Evolutionary conservation across 495 filamentous ascomycete genomes (phyloP).

Genomic region (Opeltia flavorubescens): DNA sequence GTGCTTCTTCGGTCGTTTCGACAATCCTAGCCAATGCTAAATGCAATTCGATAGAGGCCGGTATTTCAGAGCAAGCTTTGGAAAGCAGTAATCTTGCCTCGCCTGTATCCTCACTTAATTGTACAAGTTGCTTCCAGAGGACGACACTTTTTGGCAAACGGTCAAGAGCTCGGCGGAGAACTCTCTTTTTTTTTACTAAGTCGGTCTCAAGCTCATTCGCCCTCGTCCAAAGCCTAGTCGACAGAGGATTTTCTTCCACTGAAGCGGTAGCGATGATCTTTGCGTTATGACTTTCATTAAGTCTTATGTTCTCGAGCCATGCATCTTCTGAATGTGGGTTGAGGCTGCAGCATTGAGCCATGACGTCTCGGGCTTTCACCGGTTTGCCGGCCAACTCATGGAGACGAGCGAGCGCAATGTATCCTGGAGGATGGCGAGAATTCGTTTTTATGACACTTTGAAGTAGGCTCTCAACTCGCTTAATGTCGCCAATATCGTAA

Average conservation of each 20-base stretch:
- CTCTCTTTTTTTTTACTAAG: slow-evolving; percentile 68
- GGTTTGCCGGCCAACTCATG: slow-evolving; percentile 87
- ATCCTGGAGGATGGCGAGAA: slow-evolving; percentile 85
- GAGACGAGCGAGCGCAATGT: slow-evolving; percentile 86
- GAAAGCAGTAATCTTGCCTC: slow-evolving; percentile 78
- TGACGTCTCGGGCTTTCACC: slow-evolving; percentile 70
- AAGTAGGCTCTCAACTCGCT: slow-evolving; percentile 80
- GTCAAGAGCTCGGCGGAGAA: slow-evolving; percentile 76
- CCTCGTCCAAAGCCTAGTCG: slow-evolving; percentile 80
- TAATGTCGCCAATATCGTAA: slow-evolving; percentile 82
- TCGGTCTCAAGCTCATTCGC: slow-evolving; percentile 88
- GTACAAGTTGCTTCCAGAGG: slow-evolving; percentile 96
- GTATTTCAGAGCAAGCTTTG: slow-evolving; percentile 89
- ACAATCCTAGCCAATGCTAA: slow-evolving; percentile 70
- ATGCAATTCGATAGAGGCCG: slow-evolving; percentile 87
- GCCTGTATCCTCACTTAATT: slow-evolving; percentile 75
- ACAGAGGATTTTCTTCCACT: slow-evolving; percentile 79
- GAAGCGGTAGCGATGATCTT: slow-evolving; percentile 93
- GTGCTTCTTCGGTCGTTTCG: slow-evolving; percentile 78
- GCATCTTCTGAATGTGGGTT: slow-evolving; percentile 90
- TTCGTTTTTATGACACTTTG: slow-evolving; percentile 95
- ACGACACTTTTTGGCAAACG: slow-evolving; percentile 82
- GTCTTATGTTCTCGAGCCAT: slow-evolving; percentile 87
- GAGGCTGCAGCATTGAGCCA: slow-evolving; percentile 71
- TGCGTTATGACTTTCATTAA: slow-evolving; percentile 83